Evolutionary conservation across 257 asterid species (phyloP).

Genomic region (Solanum ossicruentum): DNA sequence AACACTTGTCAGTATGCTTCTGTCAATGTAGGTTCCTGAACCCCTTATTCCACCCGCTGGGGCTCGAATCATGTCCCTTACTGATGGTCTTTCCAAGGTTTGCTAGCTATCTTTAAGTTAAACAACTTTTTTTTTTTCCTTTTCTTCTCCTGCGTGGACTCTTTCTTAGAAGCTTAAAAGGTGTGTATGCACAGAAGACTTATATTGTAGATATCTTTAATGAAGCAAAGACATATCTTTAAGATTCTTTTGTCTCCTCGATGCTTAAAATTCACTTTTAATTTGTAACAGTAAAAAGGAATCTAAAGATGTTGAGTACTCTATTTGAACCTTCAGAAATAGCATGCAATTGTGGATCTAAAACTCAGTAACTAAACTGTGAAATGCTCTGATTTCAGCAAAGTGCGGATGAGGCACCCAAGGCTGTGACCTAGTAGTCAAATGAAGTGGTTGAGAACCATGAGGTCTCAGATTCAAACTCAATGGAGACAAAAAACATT

Average conservation of each 20-base stretch:
- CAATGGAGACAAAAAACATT: too few species aligned
- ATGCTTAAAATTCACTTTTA: background rate
- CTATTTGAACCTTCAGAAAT: background rate
- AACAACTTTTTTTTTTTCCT: background rate
- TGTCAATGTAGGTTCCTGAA: conserved; percentile 70
- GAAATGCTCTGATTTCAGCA: background rate
- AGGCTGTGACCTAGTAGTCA: too few species aligned
- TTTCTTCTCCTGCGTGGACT: background rate
- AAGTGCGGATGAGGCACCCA: background rate
- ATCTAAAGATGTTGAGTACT: background rate
- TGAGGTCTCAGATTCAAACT: too few species aligned
- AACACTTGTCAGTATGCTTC: conserved; percentile 8
- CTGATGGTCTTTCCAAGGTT: conserved; percentile 98
- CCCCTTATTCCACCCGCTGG: conserved; percentile 94
- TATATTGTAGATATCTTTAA: background rate
- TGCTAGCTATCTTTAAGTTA: background rate
- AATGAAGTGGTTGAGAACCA: too few species aligned
- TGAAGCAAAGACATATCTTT: background rate
- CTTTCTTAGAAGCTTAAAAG: background rate
- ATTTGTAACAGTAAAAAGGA: background rate
- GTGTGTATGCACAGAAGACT: background rate
- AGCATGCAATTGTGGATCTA: background rate
- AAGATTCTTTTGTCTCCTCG: background rate
- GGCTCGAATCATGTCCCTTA: conserved; percentile 99
- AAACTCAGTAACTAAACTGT: background rate